Base-by-base conservation (phyloP, 163 green algal species). In the Chlorella variabilis region DNA sequence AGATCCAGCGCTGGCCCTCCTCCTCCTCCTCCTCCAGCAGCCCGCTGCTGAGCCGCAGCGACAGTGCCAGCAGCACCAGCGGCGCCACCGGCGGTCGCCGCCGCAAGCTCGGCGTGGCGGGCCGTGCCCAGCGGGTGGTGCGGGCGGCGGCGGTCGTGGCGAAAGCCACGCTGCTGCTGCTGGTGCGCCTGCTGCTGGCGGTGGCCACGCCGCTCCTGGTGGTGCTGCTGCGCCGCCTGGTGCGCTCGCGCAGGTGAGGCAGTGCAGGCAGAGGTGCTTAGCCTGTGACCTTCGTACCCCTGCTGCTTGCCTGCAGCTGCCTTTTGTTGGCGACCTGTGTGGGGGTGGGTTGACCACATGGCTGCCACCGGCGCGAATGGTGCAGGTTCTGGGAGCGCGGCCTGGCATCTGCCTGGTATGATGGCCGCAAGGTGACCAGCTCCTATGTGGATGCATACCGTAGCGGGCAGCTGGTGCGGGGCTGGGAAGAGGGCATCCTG, bases 401-500 rank as follows among this genome's bases (percentile, higher is more conserved):
- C 17, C 79, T 93, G 34, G 59, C 51, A 34, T 82, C 76, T 65
- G 86, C 90, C 33, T 92, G 84, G 81, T 74, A 67, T 31, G 45
- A 84, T 45, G 17, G 59, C 62, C 34, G n/a, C 7, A 74, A 48
- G 0, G 69, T 90, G 4, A 86, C 77, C 5, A 34, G 63, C 18
- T 74, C 84, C 71, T 78, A 94, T 21, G 85, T 97, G 23, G 56
- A 80, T 45, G 56, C 73, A 6, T 80, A 80, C 73, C 33, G 73
- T 27, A 59, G 54, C 75, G 90, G 91, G 6, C 89, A 96, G 84
- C 87, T 97, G 56, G 91, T 96, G 29, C 74, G 81, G 1, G 92
- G 94, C 49, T 98, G 93, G 93, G 94, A 98, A 80, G 61, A 38
- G 18, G 94, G 94, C 41, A 90, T 98, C 83, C 75, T 96, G 6